A percentile compares a stretch with the other conserved stretches of the same genome.
Conservation (phyloP, 495 filamentous ascomycete genomes). For the Thermochaetoides thermophila region DNA sequence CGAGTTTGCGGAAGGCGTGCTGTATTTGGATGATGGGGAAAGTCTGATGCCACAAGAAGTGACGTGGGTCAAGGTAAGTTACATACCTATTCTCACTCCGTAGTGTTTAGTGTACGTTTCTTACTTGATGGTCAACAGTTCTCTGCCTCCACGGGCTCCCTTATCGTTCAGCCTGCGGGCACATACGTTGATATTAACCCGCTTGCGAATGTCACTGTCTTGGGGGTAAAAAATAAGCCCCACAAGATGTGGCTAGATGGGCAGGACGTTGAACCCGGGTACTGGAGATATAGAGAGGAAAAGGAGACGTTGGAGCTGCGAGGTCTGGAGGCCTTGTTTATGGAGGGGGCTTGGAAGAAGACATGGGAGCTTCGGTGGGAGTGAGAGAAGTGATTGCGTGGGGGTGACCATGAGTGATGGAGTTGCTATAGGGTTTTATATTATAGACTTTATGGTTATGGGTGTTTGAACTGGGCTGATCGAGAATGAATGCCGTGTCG, state of each 20-base stretch:
- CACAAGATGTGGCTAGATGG: conserved; percentile 39
- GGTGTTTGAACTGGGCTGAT: no score
- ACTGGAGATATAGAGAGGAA: conserved; percentile 34
- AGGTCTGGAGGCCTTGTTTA: conserved; percentile 6
- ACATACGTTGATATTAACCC: conserved; percentile 44
- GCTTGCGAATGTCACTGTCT: conserved; percentile 49
- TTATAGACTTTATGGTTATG: background rate
- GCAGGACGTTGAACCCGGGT: conserved; percentile 17
- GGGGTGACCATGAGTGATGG: background rate
- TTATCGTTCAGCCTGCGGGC: conserved; percentile 36
- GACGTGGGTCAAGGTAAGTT: conserved; percentile 39
- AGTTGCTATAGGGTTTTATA: background rate
- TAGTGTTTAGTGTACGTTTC: background rate
- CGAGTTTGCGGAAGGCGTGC: conserved; percentile 44
- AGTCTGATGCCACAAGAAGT: conserved; percentile 45
- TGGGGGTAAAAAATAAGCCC: conserved; percentile 39
- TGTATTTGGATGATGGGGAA: conserved; percentile 81
- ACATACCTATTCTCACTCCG: background rate
- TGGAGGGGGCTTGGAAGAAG: conserved; percentile 11
- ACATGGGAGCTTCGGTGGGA: conserved; percentile 14
- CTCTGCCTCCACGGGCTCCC: conserved; percentile 25
- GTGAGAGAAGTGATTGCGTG: background rate
- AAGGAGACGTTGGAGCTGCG: conserved; percentile 5
- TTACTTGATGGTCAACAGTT: conserved; percentile 27
- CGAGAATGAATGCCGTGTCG: no score